Base-by-base conservation (phyloP, 768 basidiomycete species). In the Kwoniella newhampshirensis region DNA sequence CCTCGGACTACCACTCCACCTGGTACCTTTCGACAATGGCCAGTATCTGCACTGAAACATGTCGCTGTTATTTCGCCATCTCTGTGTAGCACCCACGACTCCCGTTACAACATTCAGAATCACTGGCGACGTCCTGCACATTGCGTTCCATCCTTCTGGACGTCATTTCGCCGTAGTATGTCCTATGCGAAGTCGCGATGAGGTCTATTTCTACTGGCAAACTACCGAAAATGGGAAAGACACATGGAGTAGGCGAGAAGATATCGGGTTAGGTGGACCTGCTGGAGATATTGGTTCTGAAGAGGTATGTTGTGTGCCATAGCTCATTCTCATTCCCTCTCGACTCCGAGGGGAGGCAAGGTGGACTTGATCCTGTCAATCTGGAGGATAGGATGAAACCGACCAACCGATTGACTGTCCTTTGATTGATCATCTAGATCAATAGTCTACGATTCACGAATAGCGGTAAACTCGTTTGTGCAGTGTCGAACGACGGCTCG, bases 291-390 rank as follows among this genome's bases (percentile, higher is more conserved):
- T 62, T 4, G 67, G 65, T 8, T 64, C 61, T 13, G 70, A 72
- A 50, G 70, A 72, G 63, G 70, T 69, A 54, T 40, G 66, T 51
- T n/a, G n/a, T n/a, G n/a, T n/a, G n/a, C n/a, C n/a, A n/a, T n/a
- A n/a, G n/a, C n/a, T n/a, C n/a, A n/a, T n/a, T n/a, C n/a, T n/a
- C n/a, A n/a, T n/a, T n/a, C n/a, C n/a, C n/a, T n/a, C n/a, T n/a
- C n/a, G n/a, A 12, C 51, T 45, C n/a, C 3, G 27, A 45, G 21
- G 21, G 21, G 11, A 11, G 12, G 20, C 8, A 15, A 9, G 26
- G n/a, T 27, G 28, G 41, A n/a, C 20, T 23, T n/a, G 7, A 15
- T 9, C 18, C 37, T 25, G 13, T 53, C 27, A 9, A 27, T 45
- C 20, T 23, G 11, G 13, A 23, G 43, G 21, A 23, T 11, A 12